Conservation (phyloP, 805 yeast genomes). For the Lachancea sp. region DNA sequence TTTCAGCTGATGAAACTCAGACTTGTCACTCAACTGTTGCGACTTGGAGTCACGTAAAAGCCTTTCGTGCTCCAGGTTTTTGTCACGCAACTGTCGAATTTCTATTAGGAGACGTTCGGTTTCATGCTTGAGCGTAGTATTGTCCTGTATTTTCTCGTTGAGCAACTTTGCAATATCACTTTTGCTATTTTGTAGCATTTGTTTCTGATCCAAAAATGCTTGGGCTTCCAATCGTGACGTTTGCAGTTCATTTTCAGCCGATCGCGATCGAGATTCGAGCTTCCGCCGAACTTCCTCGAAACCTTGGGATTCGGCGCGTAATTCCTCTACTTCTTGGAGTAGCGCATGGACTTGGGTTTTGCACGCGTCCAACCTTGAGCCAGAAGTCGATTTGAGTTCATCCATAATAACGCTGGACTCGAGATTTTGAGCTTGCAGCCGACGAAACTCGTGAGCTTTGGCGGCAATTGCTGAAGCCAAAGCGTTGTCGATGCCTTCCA, state of each 20-base stretch:
- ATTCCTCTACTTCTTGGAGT: conserved; percentile 19
- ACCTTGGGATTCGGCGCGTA: conserved; percentile 18
- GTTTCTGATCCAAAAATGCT: conserved; percentile 12
- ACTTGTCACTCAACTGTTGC: conserved; percentile 25
- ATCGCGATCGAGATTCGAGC: conserved; percentile 10
- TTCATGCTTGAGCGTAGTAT: conserved; percentile 21
- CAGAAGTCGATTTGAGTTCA: conserved; percentile 33
- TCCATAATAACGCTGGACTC: conserved; percentile 37
- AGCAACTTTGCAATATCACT: conserved; percentile 21
- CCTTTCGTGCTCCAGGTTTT: conserved; percentile 36
- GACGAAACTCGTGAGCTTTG: conserved; percentile 33
- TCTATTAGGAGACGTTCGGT: conserved; percentile 14
- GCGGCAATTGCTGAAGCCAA: conserved; percentile 27
- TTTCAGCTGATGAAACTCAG: conserved; percentile 34
- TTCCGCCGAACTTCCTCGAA: conserved; percentile 19
- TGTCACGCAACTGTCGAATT: conserved; percentile 37
- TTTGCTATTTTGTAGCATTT: conserved; percentile 19
- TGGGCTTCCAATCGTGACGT: conserved; percentile 8
- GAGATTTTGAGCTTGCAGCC: conserved; percentile 35
- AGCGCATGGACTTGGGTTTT: conserved; percentile 27
- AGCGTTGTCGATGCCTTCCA: conserved; percentile 19
- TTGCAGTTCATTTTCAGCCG: conserved; percentile 10
- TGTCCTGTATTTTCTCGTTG: conserved; percentile 27
- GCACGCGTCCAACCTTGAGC: conserved; percentile 31
- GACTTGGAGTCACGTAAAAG: conserved; percentile 32